A percentile compares a stretch with the other conserved stretches of the same genome.
Conservation (phyloP, 805 yeast species). For the Saccharomyces mikatae region DNA sequence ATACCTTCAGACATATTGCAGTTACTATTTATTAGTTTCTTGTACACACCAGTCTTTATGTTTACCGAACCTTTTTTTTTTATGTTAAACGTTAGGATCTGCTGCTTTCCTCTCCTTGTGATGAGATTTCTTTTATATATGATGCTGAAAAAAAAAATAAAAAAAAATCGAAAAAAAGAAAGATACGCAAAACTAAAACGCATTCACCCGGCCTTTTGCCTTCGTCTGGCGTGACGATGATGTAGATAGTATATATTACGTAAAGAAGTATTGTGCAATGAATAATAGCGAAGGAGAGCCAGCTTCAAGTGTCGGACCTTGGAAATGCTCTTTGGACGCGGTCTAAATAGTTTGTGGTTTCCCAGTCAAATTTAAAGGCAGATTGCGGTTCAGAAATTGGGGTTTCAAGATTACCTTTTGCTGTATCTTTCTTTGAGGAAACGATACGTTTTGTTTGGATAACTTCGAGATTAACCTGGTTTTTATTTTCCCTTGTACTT, state of each 20-base stretch:
- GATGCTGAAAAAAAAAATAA: background rate
- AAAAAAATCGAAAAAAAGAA: background rate
- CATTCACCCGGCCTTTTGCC: background rate
- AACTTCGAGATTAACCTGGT: background rate
- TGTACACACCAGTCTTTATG: background rate
- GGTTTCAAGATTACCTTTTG: conserved; percentile 3
- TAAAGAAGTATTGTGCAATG: background rate
- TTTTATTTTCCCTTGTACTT: background rate
- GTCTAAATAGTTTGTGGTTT: conserved; percentile 3
- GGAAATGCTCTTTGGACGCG: conserved; percentile 7
- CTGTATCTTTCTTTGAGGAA: conserved; percentile 1
- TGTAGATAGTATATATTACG: background rate
- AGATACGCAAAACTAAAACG: background rate
- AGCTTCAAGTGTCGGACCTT: conserved; percentile 1
- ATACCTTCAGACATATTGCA: conserved; percentile 43
- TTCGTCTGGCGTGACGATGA: background rate
- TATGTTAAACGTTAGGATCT: background rate
- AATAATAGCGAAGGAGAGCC: background rate
- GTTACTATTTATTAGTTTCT: background rate
- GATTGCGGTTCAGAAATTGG: conserved; percentile 1
- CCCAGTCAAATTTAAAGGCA: conserved; percentile 7
- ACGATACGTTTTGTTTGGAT: background rate
- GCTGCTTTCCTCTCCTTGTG: background rate
- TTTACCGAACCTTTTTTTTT: background rate
- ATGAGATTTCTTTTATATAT: conserved; percentile 5